Conservation (phyloP, 2,329 filamentous ascomycete species). For the Beauveria asiatica region DNA sequence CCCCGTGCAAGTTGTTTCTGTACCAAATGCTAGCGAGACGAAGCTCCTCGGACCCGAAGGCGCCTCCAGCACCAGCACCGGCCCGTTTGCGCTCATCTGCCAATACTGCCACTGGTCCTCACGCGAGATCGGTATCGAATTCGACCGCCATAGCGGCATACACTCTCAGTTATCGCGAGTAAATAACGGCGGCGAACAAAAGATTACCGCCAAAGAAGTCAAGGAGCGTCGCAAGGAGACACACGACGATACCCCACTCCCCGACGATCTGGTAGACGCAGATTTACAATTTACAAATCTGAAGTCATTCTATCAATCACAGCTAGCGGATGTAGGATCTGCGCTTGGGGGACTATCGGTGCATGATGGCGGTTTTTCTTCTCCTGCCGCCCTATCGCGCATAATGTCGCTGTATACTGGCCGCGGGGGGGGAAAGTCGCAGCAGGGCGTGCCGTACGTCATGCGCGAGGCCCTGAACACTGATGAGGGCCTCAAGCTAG, state of each 20-base stretch:
- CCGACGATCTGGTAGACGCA: slow-evolving; percentile 43
- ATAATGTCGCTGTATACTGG: slow-evolving; percentile 88
- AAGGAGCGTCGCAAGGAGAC: slow-evolving; percentile 43
- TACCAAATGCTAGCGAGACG: slow-evolving; percentile 48
- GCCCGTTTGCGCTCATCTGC: slow-evolving; percentile 73
- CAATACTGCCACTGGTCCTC: slow-evolving; percentile 91
- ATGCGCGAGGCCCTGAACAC: slow-evolving; percentile 72
- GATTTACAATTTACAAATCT: slow-evolving; percentile 69
- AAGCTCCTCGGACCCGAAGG: slow-evolving; percentile 35
- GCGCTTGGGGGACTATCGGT: slow-evolving; percentile 39
- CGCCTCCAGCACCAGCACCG: slow-evolving; percentile 24
- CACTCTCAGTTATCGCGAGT: slow-evolving; percentile 69
- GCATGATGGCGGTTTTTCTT: slow-evolving; percentile 49
- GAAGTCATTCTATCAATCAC: slow-evolving; percentile 71
- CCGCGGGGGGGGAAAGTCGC: slow-evolving; percentile 53
- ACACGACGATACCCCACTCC: slow-evolving; percentile 27
- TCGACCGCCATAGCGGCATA: slow-evolving; percentile 83
- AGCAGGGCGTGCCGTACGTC: slow-evolving; percentile 56
- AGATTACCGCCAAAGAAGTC: slow-evolving; percentile 41
- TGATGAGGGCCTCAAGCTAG: slow-evolving; percentile 62
- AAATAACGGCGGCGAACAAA: slow-evolving; percentile 49
- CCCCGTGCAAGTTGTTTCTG: slow-evolving; percentile 64
- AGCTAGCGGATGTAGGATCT: slow-evolving; percentile 56
- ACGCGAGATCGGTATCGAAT: slow-evolving; percentile 78
- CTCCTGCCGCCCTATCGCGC: slow-evolving; percentile 72